These are phyloP conservation scores for Gigaspora rosea DNA, from an alignment of 192 early-diverging fungal genomes.

Conservation along the genomic window DNA sequence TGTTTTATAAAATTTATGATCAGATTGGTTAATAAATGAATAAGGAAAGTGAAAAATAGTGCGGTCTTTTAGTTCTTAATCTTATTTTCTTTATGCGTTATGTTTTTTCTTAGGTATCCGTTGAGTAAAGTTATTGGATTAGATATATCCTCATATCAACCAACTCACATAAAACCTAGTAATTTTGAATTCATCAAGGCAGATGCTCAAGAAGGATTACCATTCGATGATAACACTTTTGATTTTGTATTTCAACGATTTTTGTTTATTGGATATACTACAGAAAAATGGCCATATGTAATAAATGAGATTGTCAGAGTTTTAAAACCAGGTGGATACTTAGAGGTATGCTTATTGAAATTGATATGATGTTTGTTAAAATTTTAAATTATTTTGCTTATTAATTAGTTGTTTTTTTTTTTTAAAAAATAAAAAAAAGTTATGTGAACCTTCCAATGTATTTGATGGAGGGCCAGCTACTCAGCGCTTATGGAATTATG, in stretches of 20 bases:
- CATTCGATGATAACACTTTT: constrained; percentile 47
- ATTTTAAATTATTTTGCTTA: too few species aligned
- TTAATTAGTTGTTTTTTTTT: too few species aligned
- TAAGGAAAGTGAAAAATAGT: too few species aligned
- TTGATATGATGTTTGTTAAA: too few species aligned
- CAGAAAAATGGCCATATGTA: not conserved
- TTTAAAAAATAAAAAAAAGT: too few species aligned
- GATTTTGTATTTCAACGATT: constrained; percentile 40
- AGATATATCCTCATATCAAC: not conserved
- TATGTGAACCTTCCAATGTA: too few species aligned
- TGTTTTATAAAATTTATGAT: too few species aligned
- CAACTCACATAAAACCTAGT: not conserved
- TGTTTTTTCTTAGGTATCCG: not conserved
- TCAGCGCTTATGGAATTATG: too few species aligned
- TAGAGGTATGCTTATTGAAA: constrained; percentile 23
- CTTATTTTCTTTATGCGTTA: too few species aligned
- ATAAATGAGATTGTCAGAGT: constrained; percentile 40
- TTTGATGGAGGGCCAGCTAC: too few species aligned
- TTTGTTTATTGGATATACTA: not conserved
- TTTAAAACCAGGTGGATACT: constrained; percentile 43
- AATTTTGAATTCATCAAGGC: constrained; percentile 35
- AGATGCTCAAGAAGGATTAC: constrained; percentile 41
- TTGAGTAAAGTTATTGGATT: not conserved
- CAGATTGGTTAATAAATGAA: too few species aligned
- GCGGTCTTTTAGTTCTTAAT: too few species aligned